Base-by-base conservation (phyloP, 2,329 filamentous ascomycete genomes). In the Acrodontium crateriforme region DNA sequence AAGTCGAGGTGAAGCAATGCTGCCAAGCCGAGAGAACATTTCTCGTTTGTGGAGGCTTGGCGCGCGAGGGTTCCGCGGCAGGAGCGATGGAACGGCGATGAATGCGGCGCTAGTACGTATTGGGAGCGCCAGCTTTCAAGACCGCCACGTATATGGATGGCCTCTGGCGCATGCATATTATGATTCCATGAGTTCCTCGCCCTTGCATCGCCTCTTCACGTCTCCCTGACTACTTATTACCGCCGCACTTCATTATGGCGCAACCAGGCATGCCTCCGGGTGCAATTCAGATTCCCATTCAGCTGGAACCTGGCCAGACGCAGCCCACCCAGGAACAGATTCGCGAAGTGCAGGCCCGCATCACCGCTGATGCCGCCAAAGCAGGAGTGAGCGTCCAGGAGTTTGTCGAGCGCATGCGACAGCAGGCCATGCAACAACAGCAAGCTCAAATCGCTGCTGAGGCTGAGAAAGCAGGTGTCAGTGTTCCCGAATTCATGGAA, bases 261-360 rank as follows among this genome's bases (percentile, higher is more conserved):
- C 29, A 34, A 32, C 34, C 35, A 29, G 24, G 25, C 4, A 14
- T 16, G 25, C 15, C 16, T 16, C 30, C 29, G 8, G 19, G 13
- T 5, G 4, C 19, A 17, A n/a, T 8, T n/a, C 8, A n/a, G 18
- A 20, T 18, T 27, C 16, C 25, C 27, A 24, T 30, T 23, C 36
- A 28, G 18, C 33, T 44, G 28, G 38, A 41, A 37, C 56, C 54
- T 13, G 58, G 59, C 25, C 59, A 63, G 39, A 8, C 18, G 8
- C 62, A 63, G 41, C 82, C 82, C 18, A 73, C 76, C 12, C 84
- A 79, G 26, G 78, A 93, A 59, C 84, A 94, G 61, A 80, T 93
- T 39, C 71, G 72, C 31, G 67, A 69, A 31, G 89, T 94, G 67
- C 81, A 91, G 55, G 71, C 74, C 44, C 78, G 89, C 56, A 62